A percentile compares a stretch with the other conserved stretches of the same genome.
Evolutionary conservation across 805 yeast genomes (phyloP).

Genomic region (Barnettozyma californica): DNA sequence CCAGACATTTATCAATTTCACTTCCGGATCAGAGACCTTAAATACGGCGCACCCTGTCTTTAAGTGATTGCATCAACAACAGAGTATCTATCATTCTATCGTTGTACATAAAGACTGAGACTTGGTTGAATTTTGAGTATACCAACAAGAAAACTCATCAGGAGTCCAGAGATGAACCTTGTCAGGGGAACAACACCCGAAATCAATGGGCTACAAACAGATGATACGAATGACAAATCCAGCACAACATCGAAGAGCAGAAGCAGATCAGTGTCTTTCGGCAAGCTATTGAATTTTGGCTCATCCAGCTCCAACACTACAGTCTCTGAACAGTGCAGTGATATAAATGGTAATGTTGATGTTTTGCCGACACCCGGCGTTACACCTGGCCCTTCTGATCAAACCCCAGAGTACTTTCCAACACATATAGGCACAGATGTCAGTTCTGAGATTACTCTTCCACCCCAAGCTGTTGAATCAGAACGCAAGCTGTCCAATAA

Average conservation of each 20-base stretch:
- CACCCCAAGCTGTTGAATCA: neutral
- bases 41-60: neutral
- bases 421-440: neutral
- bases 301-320: slow-evolving; percentile 5
- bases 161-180: neutral
- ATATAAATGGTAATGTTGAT: neutral
- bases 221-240: neutral
- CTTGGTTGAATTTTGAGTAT: neutral
- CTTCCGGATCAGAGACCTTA: neutral
- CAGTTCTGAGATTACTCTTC: neutral
- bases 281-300: slow-evolving; percentile 36
- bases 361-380: slow-evolving; percentile 9
- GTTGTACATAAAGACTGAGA: neutral
- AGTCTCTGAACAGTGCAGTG: neutral
- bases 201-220: neutral
- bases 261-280: slow-evolving; percentile 35
- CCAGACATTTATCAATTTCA: neutral
- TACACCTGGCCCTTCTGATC: slow-evolving; percentile 7
- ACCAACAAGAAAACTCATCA: neutral
- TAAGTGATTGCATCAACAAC: neutral
- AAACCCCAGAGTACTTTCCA: slow-evolving; percentile 8
- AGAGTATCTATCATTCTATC: too few species aligned
- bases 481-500: slow-evolving; percentile 18
- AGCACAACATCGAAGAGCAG: neutral
- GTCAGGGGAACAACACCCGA: neutral